Evolutionary conservation across 2,329 filamentous ascomycete genomes (phyloP).

Genomic region (Fusarium hostae): DNA sequence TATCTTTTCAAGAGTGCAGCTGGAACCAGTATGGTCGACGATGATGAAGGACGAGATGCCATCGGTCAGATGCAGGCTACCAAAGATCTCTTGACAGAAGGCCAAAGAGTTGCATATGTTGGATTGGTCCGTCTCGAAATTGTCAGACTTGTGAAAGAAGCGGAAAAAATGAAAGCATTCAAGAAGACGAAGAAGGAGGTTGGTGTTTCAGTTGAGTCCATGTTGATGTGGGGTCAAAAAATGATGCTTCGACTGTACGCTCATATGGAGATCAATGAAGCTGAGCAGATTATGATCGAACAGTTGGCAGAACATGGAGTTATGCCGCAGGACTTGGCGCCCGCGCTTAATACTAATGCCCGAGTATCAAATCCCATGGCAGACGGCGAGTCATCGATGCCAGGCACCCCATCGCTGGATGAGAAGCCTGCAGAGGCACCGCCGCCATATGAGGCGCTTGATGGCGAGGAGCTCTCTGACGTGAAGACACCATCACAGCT

Average conservation of each 20-base stretch:
- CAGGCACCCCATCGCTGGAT: slow-evolving; percentile 45
- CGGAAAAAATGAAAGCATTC: slow-evolving; percentile 69
- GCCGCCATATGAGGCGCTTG: slow-evolving; percentile 71
- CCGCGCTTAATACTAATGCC: slow-evolving; percentile 89
- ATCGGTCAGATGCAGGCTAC: slow-evolving; percentile 93
- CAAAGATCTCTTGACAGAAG: slow-evolving; percentile 93
- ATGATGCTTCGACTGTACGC: slow-evolving; percentile 95
- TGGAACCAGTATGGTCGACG: slow-evolving; percentile 69
- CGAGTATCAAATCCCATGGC: slow-evolving; percentile 93
- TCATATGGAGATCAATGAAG: slow-evolving; percentile 94
- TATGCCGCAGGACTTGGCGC: slow-evolving; percentile 82
- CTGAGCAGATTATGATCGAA: slow-evolving; percentile 98
- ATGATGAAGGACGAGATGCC: slow-evolving; percentile 87
- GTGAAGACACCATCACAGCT: slow-evolving; percentile 87
- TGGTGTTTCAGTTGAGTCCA: slow-evolving; percentile 76
- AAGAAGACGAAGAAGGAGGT: slow-evolving; percentile 79
- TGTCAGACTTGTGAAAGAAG: slow-evolving; percentile 77
- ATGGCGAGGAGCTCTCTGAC: slow-evolving; percentile 77
- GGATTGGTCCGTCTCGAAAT: slow-evolving; percentile 87
- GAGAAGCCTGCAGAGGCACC: slow-evolving; percentile 63
- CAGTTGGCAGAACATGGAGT: slow-evolving; percentile 94
- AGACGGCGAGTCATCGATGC: slow-evolving; percentile 49
- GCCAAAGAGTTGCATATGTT: slow-evolving; percentile 95
- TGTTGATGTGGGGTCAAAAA: slow-evolving; percentile 97
- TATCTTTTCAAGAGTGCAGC: slow-evolving; percentile 88